Evolutionary conservation across 371 early-diverging fungal genomes (phyloP), one percentile per base, ranked within the genome.

Genomic region (Rhizopus sp.): DNA sequence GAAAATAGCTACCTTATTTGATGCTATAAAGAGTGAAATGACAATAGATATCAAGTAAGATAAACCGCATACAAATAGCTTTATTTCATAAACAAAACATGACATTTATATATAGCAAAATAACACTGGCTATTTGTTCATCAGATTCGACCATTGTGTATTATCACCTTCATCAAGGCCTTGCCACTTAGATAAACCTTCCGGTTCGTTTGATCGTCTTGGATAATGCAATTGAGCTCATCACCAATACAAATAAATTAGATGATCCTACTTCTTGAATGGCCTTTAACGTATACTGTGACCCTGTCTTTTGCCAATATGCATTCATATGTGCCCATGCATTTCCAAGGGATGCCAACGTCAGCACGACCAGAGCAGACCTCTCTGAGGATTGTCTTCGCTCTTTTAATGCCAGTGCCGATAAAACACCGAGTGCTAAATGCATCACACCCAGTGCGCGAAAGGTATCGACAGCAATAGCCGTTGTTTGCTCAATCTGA

Each of bases 111-210:
- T n/a, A 33, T 33, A 70, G 68, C 5, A 69, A 66, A 49, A 40
- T 75, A 9, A 79, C 80, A 29, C 33, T 79, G 3, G 80, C 75
- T 8, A 76, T 79, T 32, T 70, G 72, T 45, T 65, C 72, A n/a
- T 58, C 63, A 15, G 80, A 79, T 49, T 71, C 80, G 5, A 76
- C 77, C 9, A 65, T 73, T 12, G 69, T 76, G 2, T 79, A 79
- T 51, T 79, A 79, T 53, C 74, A 79, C 23, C 23, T 23, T 1
- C 23, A 42, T 42, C 44, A 42, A n/a, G 7, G 7, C 16, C 44
- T 42, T 42, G 10, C 13, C 3, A n/a, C 13, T 53, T 61, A 72
- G 55, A 67, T 31, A 44, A 64, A 44, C 35, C 46, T 64, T 4
- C 69, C 73, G 39, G 71, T 68, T 50, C 77, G 47, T 35, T 63